Percentiles rank a stretch among this genome's conserved stretches.
phyloP scores from a whole-genome alignment of 108 stramenopile species.

The Cyclotella atomus region DNA sequence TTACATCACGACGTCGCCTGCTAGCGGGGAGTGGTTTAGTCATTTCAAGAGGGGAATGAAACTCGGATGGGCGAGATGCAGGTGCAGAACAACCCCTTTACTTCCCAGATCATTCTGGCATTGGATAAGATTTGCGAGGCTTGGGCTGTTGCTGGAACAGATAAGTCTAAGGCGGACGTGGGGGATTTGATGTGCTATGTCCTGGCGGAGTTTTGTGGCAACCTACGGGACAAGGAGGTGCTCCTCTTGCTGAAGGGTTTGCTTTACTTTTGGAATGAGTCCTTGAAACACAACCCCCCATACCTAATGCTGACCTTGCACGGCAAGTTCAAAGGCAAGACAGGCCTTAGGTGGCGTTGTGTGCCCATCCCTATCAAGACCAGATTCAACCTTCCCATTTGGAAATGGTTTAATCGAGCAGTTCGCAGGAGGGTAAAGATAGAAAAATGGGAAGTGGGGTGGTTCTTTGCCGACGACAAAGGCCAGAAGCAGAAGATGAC shows the following conservation, averaged over 20 bases:
- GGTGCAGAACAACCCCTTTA: conserved; percentile 16
- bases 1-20: not conserved
- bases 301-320: conserved; percentile 17
- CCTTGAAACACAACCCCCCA: not conserved
- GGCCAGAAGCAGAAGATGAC: not conserved
- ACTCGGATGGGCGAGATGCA: conserved; percentile 13
- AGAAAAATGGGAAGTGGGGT: not conserved
- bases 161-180: not conserved
- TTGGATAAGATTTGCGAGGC: not conserved
- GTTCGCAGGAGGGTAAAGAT: not conserved
- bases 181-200: conserved; percentile 2
- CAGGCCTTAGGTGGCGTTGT: conserved; percentile 5
- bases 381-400: not conserved
- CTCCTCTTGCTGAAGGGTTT: conserved; percentile 15
- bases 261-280: conserved; percentile 20
- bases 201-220: not conserved
- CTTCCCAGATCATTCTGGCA: not conserved
- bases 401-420: not conserved
- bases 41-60: not conserved
- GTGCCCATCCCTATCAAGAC: conserved; percentile 6
- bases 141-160: not conserved
- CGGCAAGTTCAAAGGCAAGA: conserved; percentile 23
- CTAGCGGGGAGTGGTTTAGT: not conserved
- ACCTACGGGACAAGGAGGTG: conserved; percentile 11
- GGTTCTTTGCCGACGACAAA: not conserved